Evolutionary conservation across 768 basidiomycete species (phyloP).

Genomic region (Pilatotrama ljubarskyi): DNA sequence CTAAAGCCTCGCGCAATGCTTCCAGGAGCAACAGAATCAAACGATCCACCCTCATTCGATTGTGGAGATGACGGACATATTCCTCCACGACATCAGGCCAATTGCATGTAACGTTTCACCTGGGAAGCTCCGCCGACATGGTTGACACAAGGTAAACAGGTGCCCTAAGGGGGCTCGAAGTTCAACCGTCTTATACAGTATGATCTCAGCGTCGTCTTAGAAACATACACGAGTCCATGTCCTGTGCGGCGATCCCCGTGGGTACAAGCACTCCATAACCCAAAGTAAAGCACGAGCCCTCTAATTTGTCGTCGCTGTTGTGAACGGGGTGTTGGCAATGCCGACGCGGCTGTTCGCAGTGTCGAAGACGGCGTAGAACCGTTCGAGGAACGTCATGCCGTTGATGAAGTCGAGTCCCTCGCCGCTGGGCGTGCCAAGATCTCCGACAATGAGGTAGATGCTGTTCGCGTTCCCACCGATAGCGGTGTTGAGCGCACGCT

Average conservation of each 20-base stretch:
- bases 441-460: constrained; percentile 42
- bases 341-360: constrained; percentile 57
- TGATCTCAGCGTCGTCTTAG: no score
- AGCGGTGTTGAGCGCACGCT: constrained; percentile 42
- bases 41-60: no score
- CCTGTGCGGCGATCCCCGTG: not conserved
- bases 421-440: constrained; percentile 42
- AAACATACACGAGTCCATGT: not conserved
- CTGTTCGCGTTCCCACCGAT: constrained; percentile 39
- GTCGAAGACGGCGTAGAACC: constrained; percentile 69
- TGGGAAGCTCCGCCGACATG: no score
- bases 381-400: constrained; percentile 54
- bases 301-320: constrained; percentile 44
- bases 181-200: no score
- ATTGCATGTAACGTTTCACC: no score
- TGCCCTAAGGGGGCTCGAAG: no score
- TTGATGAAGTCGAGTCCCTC: constrained; percentile 57
- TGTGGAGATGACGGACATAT: no score
- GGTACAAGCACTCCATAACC: not conserved
- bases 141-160: no score
- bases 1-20: no score
- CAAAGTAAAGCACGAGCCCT: not conserved
- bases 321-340: constrained; percentile 53
- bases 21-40: no score
- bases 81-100: no score